Conservation (phyloP, 2,329 filamentous ascomycete species). For the Trichoderma sp. region DNA sequence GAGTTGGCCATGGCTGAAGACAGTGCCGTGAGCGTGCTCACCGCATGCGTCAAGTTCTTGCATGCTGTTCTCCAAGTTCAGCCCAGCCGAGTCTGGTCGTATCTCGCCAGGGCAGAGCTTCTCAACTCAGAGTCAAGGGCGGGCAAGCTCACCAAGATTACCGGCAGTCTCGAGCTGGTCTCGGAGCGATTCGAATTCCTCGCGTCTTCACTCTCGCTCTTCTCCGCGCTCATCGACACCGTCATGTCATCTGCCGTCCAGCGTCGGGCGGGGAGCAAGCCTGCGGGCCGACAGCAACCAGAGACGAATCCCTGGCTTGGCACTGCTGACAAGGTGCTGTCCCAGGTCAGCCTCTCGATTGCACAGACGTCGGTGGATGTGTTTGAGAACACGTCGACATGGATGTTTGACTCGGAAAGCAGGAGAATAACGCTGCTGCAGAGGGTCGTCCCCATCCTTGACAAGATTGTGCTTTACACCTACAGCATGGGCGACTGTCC, state of each 20-base stretch:
- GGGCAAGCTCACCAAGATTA: slow-evolving; percentile 74
- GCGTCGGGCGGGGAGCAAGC: slow-evolving; percentile 60
- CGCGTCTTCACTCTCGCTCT: slow-evolving; percentile 71
- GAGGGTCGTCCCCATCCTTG: slow-evolving; percentile 69
- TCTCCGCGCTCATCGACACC: slow-evolving; percentile 74
- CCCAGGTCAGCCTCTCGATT: slow-evolving; percentile 70
- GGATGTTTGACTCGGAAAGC: slow-evolving; percentile 73
- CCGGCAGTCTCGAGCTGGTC: slow-evolving; percentile 80
- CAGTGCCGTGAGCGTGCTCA: slow-evolving; percentile 65
- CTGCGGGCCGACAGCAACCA: slow-evolving; percentile 49
- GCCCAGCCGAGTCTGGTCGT: slow-evolving; percentile 87
- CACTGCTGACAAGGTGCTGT: slow-evolving; percentile 76
- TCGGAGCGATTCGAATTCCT: slow-evolving; percentile 77
- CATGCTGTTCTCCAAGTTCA: slow-evolving; percentile 71
- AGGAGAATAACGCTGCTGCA: slow-evolving; percentile 71
- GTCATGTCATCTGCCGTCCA: slow-evolving; percentile 69
- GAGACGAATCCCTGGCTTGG: slow-evolving; percentile 64
- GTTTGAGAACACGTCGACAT: slow-evolving; percentile 81
- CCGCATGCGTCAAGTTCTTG: slow-evolving; percentile 78
- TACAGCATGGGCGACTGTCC: slow-evolving; percentile 72
- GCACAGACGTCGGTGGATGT: slow-evolving; percentile 77
- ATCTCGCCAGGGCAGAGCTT: slow-evolving; percentile 78
- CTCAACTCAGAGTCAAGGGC: slow-evolving; percentile 75
- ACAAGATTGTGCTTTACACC: slow-evolving; percentile 69
- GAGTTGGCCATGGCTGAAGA: slow-evolving; percentile 60